phyloP scores from a whole-genome alignment of 106 monocot species.

The Allium fistulosum region DNA sequence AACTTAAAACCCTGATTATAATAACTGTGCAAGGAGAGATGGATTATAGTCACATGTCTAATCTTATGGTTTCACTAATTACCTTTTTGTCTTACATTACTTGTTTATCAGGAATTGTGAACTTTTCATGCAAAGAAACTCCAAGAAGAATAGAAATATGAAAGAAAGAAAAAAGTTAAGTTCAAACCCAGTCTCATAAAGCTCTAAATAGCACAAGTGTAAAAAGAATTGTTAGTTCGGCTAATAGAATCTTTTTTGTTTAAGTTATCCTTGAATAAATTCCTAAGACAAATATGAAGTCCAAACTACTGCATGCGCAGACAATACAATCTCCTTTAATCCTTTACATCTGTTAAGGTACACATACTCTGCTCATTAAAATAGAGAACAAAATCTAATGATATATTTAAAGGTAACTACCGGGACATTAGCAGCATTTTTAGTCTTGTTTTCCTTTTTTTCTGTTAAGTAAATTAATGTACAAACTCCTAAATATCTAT shows the following conservation, averaged over 20 bases:
- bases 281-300: not conserved
- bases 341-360: not conserved
- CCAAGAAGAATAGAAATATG: not conserved
- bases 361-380: not conserved
- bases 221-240: not conserved
- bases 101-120: not conserved
- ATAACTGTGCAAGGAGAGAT: no score
- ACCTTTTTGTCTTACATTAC: not conserved
- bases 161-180: not conserved
- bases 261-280: not conserved
- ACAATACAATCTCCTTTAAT: slow-evolving; percentile 7
- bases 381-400: not conserved
- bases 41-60: no score
- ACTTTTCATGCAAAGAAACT: not conserved
- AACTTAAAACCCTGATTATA: no score
- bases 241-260: not conserved
- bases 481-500: no score
- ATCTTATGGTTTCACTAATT: not conserved
- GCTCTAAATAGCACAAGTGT: not conserved
- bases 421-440: no score
- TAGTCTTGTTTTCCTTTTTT: no score
- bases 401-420: not conserved
- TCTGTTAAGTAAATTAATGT: no score
- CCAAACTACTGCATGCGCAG: slow-evolving; percentile 3
- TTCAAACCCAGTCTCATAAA: not conserved